Conservation (phyloP, 805 yeast genomes). For the Sungouiella thailandica region DNA sequence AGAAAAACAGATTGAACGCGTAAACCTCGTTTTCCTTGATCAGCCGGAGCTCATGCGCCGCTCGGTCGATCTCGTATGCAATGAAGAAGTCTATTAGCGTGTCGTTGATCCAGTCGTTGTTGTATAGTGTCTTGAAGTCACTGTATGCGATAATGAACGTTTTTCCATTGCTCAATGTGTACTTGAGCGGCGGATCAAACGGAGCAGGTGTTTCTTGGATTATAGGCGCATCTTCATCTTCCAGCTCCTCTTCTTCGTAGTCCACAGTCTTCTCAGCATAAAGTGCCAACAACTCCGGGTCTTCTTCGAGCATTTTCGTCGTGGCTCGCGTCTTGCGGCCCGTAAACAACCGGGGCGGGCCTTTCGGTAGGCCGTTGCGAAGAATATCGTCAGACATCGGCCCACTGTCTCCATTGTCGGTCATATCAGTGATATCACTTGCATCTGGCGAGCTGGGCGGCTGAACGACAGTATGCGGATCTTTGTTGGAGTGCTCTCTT, state of each 20-base stretch:
- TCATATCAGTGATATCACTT: background rate
- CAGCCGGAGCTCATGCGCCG: conserved; percentile 17
- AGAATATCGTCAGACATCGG: conserved; percentile 11
- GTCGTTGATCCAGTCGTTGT: conserved; percentile 87
- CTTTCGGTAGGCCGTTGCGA: conserved; percentile 9
- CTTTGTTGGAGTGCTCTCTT: too few species aligned
- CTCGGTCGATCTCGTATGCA: conserved; percentile 46
- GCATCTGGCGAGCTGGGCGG: background rate
- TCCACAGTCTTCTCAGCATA: conserved; percentile 2
- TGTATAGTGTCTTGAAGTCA: conserved; percentile 76
- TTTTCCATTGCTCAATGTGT: conserved; percentile 50
- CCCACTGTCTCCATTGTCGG: too few species aligned
- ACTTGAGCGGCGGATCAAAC: conserved; percentile 44
- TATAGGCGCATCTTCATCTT: conserved; percentile 2
- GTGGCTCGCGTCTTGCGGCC: conserved; percentile 6
- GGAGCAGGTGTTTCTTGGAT: conserved; percentile 26
- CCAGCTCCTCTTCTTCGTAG: conserved; percentile 2
- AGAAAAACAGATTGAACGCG: conserved; percentile 82
- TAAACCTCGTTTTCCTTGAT: conserved; percentile 38
- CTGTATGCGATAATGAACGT: conserved; percentile 53
- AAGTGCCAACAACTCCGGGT: conserved; percentile 3
- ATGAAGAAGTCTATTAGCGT: conserved; percentile 81
- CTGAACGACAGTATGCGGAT: conserved; percentile 3
- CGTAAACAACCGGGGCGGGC: conserved; percentile 1
- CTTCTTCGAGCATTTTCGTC: conserved; percentile 2